Conservation (phyloP, 768 basidiomycete species). For the Stropharia rugosoannulata region DNA sequence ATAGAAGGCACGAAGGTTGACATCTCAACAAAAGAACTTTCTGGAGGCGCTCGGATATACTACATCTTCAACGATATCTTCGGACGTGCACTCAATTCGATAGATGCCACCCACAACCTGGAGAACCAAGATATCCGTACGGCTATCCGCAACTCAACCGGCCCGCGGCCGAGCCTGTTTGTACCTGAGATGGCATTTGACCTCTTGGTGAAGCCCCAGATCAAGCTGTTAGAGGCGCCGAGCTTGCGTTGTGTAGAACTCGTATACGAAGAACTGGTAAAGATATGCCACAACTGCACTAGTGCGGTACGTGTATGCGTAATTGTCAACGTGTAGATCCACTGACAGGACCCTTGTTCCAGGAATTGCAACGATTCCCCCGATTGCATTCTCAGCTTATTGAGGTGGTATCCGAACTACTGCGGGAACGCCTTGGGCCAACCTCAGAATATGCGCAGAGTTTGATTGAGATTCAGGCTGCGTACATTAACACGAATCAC, state of each 20-base stretch:
- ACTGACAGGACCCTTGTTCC: conserved; percentile 3
- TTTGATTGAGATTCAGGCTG: conserved; percentile 94
- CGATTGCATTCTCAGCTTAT: conserved; percentile 89
- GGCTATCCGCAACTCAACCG: conserved; percentile 97
- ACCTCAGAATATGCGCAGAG: conserved; percentile 97
- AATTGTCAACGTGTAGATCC: not conserved
- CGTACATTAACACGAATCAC: conserved; percentile 99
- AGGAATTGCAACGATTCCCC: conserved; percentile 97
- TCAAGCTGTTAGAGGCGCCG: conserved; percentile 92
- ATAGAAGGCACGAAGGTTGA: conserved; percentile 97
- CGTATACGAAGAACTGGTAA: conserved; percentile 98
- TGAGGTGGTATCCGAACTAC: conserved; percentile 94
- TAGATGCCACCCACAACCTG: conserved; percentile 89
- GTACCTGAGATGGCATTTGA: conserved; percentile 98
- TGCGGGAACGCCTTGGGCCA: conserved; percentile 93
- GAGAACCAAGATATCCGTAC: conserved; percentile 96
- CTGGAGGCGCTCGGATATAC: conserved; percentile 96
- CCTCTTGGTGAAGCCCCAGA: conserved; percentile 95
- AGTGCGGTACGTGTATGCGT: conserved; percentile 57
- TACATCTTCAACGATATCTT: conserved; percentile 99
- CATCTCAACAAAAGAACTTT: conserved; percentile 97
- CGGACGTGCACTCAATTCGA: conserved; percentile 84
- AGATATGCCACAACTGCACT: conserved; percentile 99
- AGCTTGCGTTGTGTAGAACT: conserved; percentile 95
- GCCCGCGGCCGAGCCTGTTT: conserved; percentile 93